Base-by-base conservation (phyloP, 495 filamentous ascomycete species). In the Penicillium chermesinum region DNA sequence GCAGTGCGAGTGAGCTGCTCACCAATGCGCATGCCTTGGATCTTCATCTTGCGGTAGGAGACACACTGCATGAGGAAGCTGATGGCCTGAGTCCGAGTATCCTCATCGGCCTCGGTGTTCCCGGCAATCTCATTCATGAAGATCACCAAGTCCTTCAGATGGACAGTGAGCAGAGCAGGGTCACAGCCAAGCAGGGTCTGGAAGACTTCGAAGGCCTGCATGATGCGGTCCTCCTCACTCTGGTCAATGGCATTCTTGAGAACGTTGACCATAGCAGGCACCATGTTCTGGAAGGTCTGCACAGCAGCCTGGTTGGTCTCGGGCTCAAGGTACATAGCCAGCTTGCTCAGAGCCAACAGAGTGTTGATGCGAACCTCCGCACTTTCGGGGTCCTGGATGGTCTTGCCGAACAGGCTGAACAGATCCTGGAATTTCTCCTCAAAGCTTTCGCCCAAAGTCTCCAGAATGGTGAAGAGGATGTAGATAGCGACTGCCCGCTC, bases 151-250 rank as follows among this genome's bases (percentile, higher is more conserved):
- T 96, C 87, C 66, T 85, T 86, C 65, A 99, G 90, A 69, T 96
- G 89, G 30, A 77, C 74, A 49, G 83, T 86, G 19, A 96, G 71
- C 21, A 97, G 75, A n/a, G 85, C 78, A 18, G 85, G 82, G 58
- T 97, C 91, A 62, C 87, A 95, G 49, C 88, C 88, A 22, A 98
- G 76, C 49, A 97, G 80, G 25, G 88, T 95, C 71, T 98, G 94
- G 78, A 98, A 96, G 42, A 96, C 91, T 65, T 98, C 93, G 58
- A 98, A 98, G 5, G 85, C 85, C 59, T 91, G 86, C 67, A 88
- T 86, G 41, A 85, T 79, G 50, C 84, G 85, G 54, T 94, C 91
- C 50, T 96, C 91, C 58, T 97, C 84, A 7, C 80, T 77, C 21
- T 77, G 74, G 53, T 86, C 78, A 44, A 97, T 83, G 17, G 86